Evolutionary conservation across 1,139 yeast species (phyloP).

Genomic region (Scheffersomyces stambukii): DNA sequence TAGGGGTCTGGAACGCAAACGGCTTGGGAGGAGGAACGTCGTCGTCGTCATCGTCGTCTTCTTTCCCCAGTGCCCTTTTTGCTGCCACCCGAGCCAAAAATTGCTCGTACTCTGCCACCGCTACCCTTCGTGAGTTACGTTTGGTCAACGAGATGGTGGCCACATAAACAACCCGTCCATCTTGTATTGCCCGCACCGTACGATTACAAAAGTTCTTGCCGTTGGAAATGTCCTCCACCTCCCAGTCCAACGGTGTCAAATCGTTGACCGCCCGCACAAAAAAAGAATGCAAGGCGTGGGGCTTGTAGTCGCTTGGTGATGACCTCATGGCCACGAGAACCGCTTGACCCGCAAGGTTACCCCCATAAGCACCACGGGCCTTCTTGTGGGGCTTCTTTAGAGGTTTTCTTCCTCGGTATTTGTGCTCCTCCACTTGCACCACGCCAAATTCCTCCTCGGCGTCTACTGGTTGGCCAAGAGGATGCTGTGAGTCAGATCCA

Average conservation of each 20-base stretch:
- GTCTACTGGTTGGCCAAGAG: conserved; percentile 10
- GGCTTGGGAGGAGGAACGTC: conserved; percentile 25
- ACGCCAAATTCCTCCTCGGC: conserved; percentile 20
- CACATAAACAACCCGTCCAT: conserved; percentile 45
- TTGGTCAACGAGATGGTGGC: conserved; percentile 51
- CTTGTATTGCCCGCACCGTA: conserved; percentile 53
- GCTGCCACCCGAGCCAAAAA: no score
- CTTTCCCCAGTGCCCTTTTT: conserved; percentile 7
- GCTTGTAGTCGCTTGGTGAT: conserved; percentile 25
- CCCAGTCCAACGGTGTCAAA: conserved; percentile 25
- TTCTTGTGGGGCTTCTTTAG: conserved; percentile 22
- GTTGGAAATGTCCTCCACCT: conserved; percentile 31
- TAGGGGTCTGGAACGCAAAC: conserved; percentile 36
- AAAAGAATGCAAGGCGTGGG: conserved; percentile 35
- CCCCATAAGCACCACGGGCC: conserved; percentile 33
- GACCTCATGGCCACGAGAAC: conserved; percentile 28
- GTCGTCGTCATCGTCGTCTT: conserved; percentile 20
- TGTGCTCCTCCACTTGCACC: conserved; percentile 13
- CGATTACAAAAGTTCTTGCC: conserved; percentile 64
- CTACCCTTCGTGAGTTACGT: conserved; percentile 24
- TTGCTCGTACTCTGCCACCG: conserved; percentile 21
- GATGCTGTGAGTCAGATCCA: no score
- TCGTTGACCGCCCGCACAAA: conserved; percentile 24
- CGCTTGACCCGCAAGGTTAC: conserved; percentile 35
- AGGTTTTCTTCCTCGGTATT: conserved; percentile 21